Percentiles rank a stretch among this genome's conserved stretches.
These are phyloP conservation scores for Tetrahymena elliotti DNA, from an alignment of 73 alveolate species.

Conservation along the genomic window DNA sequence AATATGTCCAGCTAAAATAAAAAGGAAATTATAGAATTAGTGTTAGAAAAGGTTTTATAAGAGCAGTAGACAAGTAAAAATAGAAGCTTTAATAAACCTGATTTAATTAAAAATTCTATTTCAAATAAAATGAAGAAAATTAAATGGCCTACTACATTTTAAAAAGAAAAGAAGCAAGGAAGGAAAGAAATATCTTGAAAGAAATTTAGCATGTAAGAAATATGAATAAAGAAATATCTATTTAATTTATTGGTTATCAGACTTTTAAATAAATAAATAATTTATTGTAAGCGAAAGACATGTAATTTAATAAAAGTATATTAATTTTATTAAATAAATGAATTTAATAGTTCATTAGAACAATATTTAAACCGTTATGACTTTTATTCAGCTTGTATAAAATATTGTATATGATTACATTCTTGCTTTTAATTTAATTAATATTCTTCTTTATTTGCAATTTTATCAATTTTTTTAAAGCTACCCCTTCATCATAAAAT, in stretches of 20 bases:
- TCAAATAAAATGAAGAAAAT: background rate
- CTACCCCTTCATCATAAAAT: background rate
- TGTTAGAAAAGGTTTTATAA: no score
- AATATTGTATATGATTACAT: background rate
- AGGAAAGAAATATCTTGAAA: background rate
- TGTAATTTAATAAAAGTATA: background rate
- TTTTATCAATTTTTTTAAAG: background rate
- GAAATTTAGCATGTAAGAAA: background rate
- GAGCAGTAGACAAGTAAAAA: no score
- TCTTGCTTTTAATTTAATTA: background rate
- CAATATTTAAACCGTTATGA: background rate
- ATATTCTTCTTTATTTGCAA: background rate
- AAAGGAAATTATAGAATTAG: no score
- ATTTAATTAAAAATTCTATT: no score
- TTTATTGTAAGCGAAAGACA: background rate
- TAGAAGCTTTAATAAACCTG: no score
- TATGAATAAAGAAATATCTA: background rate
- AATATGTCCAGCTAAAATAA: no score
- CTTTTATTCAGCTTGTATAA: background rate
- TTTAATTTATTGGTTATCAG: background rate
- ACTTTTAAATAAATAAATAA: no score
- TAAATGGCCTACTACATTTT: no score
- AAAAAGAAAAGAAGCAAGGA: background rate
- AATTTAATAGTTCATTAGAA: background rate
- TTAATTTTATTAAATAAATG: background rate